These are phyloP conservation scores for Marasmius sp. DNA, from an alignment of 1,284 basidiomycete genomes.

Conservation along the genomic window DNA sequence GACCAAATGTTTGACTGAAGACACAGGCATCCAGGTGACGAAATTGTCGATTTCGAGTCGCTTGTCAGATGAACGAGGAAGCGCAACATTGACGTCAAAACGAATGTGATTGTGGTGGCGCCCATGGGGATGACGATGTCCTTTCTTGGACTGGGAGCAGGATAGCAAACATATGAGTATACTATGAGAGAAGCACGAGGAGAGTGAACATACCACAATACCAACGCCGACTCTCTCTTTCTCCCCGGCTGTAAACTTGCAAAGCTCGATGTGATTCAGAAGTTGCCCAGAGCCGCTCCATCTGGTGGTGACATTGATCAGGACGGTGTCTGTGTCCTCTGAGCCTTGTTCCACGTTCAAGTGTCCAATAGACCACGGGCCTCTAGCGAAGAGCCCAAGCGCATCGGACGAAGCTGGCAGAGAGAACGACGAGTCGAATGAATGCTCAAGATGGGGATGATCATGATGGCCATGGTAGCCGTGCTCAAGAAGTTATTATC, in stretches of 20 bases:
- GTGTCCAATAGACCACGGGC: conserved; percentile 28
- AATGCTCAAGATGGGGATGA: neutral
- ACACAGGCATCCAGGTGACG: conserved; percentile 30
- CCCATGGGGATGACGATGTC: conserved; percentile 4
- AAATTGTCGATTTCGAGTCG: conserved; percentile 32
- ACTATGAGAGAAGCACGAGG: no score
- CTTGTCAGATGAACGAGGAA: conserved; percentile 26
- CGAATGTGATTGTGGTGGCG: conserved; percentile 14
- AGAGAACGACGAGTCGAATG: conserved; percentile 24
- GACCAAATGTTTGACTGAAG: conserved; percentile 31
- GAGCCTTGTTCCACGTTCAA: conserved; percentile 31
- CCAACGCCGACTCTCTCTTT: conserved; percentile 39
- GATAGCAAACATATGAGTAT: neutral
- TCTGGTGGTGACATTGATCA: conserved; percentile 31
- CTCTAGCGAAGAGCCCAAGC: conserved; percentile 37
- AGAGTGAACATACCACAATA: conserved; percentile 35
- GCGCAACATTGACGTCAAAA: conserved; percentile 31
- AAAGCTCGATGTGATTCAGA: conserved; percentile 35
- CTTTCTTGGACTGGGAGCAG: conserved; percentile 1
- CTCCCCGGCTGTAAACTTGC: conserved; percentile 26
- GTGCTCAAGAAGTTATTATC: neutral
- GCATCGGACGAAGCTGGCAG: conserved; percentile 35
- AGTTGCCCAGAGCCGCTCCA: conserved; percentile 23
- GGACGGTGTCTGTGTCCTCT: conserved; percentile 24
- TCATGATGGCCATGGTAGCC: neutral